Percentiles rank a stretch among this genome's conserved stretches.
phyloP scores from a whole-genome alignment of 2,329 filamentous ascomycete species.

The Hymenoscyphus repandus region DNA sequence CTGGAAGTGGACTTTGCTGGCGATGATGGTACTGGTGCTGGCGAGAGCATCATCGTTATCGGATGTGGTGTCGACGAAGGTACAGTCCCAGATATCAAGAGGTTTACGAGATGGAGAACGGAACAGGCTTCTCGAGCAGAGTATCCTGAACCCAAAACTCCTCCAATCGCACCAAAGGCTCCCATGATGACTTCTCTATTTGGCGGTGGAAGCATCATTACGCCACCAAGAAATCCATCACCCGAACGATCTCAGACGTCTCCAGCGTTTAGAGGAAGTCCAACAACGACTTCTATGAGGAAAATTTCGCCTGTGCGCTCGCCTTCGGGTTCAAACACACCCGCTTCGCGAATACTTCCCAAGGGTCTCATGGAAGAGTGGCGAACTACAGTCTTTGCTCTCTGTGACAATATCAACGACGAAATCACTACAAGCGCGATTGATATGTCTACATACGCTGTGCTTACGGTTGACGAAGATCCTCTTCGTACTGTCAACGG shows the following conservation, averaged over 20 bases:
- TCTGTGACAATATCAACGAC: conserved; percentile 53
- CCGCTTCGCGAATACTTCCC: conserved; percentile 21
- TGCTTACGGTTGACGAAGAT: conserved; percentile 72
- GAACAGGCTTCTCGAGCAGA: conserved; percentile 29
- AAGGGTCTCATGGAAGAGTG: conserved; percentile 54
- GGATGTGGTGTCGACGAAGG: conserved; percentile 50
- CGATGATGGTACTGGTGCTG: conserved; percentile 69
- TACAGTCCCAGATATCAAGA: conserved; percentile 42
- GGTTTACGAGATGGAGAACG: conserved; percentile 49
- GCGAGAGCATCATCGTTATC: conserved; percentile 72
- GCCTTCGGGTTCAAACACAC: conserved; percentile 24
- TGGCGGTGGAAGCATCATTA: conserved; percentile 25
- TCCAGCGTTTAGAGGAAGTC: conserved; percentile 23
- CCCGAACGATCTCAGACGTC: conserved; percentile 17
- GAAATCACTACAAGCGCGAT: conserved; percentile 66
- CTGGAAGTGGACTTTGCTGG: conserved; percentile 86
- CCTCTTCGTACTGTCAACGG: conserved; percentile 58
- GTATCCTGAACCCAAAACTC: conserved; percentile 29
- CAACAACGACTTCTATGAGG: conserved; percentile 10
- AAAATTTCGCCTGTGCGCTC: conserved; percentile 18
- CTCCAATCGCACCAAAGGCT: conserved; percentile 19
- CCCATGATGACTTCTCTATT: conserved; percentile 30
- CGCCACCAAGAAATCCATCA: conserved; percentile 19
- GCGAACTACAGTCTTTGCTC: conserved; percentile 54
- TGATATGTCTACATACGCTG: conserved; percentile 69